Conservation (phyloP, 495 filamentous ascomycete genomes). For the Penicillium diatomitis region DNA sequence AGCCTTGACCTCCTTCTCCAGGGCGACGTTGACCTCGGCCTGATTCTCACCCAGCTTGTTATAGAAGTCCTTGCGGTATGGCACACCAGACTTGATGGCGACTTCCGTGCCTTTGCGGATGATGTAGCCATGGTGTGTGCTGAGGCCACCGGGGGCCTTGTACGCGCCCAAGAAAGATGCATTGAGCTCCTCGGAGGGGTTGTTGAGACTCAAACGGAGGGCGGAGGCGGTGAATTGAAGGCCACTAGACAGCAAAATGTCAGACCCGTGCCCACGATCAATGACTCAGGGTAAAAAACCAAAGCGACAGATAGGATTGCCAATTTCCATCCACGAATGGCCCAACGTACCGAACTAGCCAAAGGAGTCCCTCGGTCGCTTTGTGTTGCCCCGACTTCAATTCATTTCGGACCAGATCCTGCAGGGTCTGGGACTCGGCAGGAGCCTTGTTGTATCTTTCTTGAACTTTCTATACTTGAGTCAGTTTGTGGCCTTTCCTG, state of each 20-base stretch:
- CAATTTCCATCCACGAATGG: too few relatives aligned
- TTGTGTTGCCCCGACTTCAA: constrained; percentile 75
- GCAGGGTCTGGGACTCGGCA: constrained; percentile 65
- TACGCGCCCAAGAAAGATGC: constrained; percentile 83
- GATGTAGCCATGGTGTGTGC: constrained; percentile 1
- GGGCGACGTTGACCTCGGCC: constrained; percentile 45
- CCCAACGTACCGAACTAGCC: constrained; percentile 70
- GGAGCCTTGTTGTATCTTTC: constrained; percentile 73
- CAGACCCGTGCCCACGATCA: neutral
- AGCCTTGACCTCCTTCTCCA: constrained; percentile 61
- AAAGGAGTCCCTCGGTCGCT: constrained; percentile 82
- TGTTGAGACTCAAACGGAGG: constrained; percentile 64
- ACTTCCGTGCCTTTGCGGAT: constrained; percentile 68
- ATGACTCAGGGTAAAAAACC: too few relatives aligned
- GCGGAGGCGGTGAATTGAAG: constrained; percentile 86
- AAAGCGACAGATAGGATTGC: constrained; percentile 1
- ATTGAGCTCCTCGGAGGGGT: constrained; percentile 62
- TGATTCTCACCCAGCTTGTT: constrained; percentile 64
- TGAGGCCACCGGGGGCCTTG: constrained; percentile 5
- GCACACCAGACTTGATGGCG: constrained; percentile 84
- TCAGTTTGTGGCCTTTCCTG: constrained; percentile 2
- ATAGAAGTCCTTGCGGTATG: constrained; percentile 88
- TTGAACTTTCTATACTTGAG: constrained; percentile 69
- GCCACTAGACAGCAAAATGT: constrained; percentile 43
- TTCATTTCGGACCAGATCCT: constrained; percentile 77